Conservation (phyloP, 192 early-diverging fungal species). For the Helicostylum pulchrum region DNA sequence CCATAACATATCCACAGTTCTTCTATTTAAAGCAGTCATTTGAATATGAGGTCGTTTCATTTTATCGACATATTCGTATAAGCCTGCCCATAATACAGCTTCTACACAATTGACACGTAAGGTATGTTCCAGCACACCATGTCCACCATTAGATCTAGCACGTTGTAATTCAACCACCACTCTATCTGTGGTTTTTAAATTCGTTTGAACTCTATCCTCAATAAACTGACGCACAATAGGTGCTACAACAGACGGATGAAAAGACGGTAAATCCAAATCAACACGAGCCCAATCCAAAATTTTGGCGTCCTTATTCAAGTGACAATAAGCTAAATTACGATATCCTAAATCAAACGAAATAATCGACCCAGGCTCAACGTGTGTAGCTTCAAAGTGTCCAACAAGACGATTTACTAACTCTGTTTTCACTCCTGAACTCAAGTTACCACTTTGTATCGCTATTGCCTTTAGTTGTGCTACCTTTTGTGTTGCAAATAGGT, state of each 20-base stretch:
- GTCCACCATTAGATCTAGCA: slow-evolving; percentile 34
- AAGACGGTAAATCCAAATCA: slow-evolving; percentile 31
- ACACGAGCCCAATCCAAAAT: slow-evolving; percentile 41
- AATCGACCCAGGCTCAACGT: slow-evolving; percentile 25
- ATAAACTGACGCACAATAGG: slow-evolving; percentile 17
- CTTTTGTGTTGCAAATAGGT: slow-evolving; percentile 15
- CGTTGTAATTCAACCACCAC: slow-evolving; percentile 44
- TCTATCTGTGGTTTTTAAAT: slow-evolving; percentile 3
- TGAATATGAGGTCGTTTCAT: neutral
- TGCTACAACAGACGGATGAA: slow-evolving; percentile 15
- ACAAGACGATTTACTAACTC: slow-evolving; percentile 12
- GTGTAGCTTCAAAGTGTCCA: neutral
- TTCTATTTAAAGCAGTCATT: slow-evolving; percentile 15
- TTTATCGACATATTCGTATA: neutral
- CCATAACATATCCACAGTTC: slow-evolving; percentile 21
- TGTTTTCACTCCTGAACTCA: slow-evolving; percentile 12
- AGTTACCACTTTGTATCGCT: slow-evolving; percentile 11
- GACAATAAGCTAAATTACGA: slow-evolving; percentile 50
- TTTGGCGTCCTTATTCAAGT: slow-evolving; percentile 29
- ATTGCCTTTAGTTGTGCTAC: slow-evolving; percentile 8
- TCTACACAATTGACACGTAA: slow-evolving; percentile 44
- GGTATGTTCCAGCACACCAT: slow-evolving; percentile 34
- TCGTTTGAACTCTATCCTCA: slow-evolving; percentile 10
- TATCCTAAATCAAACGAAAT: slow-evolving; percentile 51
- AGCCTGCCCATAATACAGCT: slow-evolving; percentile 40